phyloP scores from a whole-genome alignment of 2,329 filamentous ascomycete species.

The Sclerotinia nivalis region DNA sequence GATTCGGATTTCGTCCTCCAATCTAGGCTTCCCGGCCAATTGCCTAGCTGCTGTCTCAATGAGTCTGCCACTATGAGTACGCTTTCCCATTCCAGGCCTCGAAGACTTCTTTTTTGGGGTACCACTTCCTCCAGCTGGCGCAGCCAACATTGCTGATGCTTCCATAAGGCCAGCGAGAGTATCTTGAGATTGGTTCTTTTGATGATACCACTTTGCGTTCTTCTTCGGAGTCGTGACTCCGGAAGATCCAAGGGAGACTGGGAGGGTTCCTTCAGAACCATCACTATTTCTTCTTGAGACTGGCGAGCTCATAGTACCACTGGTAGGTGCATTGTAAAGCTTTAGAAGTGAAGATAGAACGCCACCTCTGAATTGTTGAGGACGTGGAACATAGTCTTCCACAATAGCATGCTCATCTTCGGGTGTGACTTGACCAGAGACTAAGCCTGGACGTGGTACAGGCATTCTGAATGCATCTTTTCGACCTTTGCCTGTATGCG shows the following conservation, averaged over 20 bases:
- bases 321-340: constrained; percentile 58
- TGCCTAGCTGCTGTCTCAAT: constrained; percentile 33
- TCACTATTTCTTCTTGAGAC: constrained; percentile 35
- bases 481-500: constrained; percentile 42
- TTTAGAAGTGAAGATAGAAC: constrained; percentile 72
- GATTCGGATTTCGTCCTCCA: constrained; percentile 47
- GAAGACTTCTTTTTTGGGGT: constrained; percentile 35
- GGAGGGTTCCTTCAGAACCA: constrained; percentile 42
- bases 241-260: constrained; percentile 45
- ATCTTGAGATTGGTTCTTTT: constrained; percentile 47
- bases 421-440: constrained; percentile 51
- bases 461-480: constrained; percentile 29
- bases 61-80: constrained; percentile 35
- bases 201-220: constrained; percentile 42
- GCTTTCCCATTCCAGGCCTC: constrained; percentile 37
- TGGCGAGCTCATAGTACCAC: constrained; percentile 26
- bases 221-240: constrained; percentile 43
- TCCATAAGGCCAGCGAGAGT: constrained; percentile 55
- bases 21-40: constrained; percentile 34
- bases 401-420: constrained; percentile 46
- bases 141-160: constrained; percentile 54
- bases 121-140: constrained; percentile 47
- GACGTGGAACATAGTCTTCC: constrained; percentile 65
- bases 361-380: constrained; percentile 69
- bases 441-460: constrained; percentile 30